Evolutionary conservation across 2,329 filamentous ascomycete species (phyloP).

Genomic region (Diplodia seriata): DNA sequence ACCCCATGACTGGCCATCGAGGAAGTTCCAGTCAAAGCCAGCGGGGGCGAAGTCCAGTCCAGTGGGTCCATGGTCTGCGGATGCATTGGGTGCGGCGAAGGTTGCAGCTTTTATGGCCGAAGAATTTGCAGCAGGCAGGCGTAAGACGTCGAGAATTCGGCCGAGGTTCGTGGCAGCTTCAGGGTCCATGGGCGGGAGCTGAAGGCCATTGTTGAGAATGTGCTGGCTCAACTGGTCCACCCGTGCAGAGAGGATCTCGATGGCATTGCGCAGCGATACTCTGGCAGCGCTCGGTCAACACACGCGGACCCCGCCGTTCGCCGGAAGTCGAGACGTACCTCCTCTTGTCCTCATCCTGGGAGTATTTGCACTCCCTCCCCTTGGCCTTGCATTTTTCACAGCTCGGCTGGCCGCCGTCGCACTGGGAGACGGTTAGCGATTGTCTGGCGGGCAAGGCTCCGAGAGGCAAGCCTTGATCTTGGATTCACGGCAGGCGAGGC

Average conservation of each 20-base stretch:
- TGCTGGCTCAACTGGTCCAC: slow-evolving; percentile 32
- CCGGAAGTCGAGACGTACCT: slow-evolving; percentile 2
- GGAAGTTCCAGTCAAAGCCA: slow-evolving; percentile 33
- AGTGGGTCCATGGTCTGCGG: slow-evolving; percentile 25
- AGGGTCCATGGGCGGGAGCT: slow-evolving; percentile 30
- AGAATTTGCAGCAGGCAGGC: slow-evolving; percentile 28
- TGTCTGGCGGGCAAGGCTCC: slow-evolving; percentile 13
- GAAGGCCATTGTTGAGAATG: slow-evolving; percentile 30
- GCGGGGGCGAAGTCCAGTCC: slow-evolving; percentile 25
- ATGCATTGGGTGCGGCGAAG: slow-evolving; percentile 6
- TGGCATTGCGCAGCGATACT: slow-evolving; percentile 32
- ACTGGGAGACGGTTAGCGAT: slow-evolving; percentile 30
- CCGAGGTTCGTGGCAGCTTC: slow-evolving; percentile 18
- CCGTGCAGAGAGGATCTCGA: slow-evolving; percentile 29
- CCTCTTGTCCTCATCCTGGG: slow-evolving; percentile 33
- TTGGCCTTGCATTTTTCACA: slow-evolving; percentile 33
- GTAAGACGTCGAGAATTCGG: slow-evolving; percentile 30
- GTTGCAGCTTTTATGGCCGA: slow-evolving; percentile 14
- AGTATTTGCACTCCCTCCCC: slow-evolving; percentile 32
- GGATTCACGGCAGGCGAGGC: slow-evolving; percentile 33
- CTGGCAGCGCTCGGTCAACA: slow-evolving; percentile 8
- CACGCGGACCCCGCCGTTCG: background rate
- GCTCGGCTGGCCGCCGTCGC: slow-evolving; percentile 32
- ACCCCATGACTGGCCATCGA: slow-evolving; percentile 27
- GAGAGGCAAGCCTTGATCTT: slow-evolving; percentile 33